Percentiles rank a stretch among this genome's conserved stretches.
Evolutionary conservation across 164 flowering plant genomes (phyloP).

Genomic region (Macadamia integrifolia): DNA sequence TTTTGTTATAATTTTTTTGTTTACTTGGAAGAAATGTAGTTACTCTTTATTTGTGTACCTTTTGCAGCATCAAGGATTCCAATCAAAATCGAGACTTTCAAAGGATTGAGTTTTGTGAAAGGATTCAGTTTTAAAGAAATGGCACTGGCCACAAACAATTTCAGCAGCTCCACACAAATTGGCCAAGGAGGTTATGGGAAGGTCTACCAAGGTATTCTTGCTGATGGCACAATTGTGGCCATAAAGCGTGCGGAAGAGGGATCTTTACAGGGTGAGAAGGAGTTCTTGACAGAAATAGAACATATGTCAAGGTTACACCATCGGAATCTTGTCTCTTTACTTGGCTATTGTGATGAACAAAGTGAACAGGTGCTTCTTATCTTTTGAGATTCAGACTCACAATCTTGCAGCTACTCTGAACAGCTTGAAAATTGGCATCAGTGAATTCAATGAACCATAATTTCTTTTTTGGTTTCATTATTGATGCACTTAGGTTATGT

Average conservation of each 20-base stretch:
- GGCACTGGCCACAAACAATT: slow-evolving; percentile 52
- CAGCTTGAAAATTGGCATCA: not conserved
- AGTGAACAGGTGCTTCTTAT: slow-evolving; percentile 55
- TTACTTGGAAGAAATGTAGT: too few species aligned
- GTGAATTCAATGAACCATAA: not conserved
- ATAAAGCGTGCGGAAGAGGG: slow-evolving; percentile 71
- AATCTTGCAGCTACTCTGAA: not conserved
- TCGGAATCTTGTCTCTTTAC: slow-evolving; percentile 57
- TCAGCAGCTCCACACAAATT: slow-evolving; percentile 34
- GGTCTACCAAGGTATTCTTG: slow-evolving; percentile 55
- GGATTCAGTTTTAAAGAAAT: slow-evolving; percentile 42
- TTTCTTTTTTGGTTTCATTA: not conserved
- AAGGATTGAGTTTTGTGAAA: slow-evolving; percentile 41
- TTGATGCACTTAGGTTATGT: not conserved
- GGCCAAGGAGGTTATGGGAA: slow-evolving; percentile 84
- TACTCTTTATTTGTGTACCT: not conserved
- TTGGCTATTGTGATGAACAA: slow-evolving; percentile 74
- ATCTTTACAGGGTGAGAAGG: slow-evolving; percentile 66
- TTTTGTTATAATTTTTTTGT: too few species aligned
- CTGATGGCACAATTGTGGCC: slow-evolving; percentile 58
- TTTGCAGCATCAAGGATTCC: slow-evolving; percentile 36
- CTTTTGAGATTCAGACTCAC: not conserved
- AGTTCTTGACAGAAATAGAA: slow-evolving; percentile 64
- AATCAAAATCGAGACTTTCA: slow-evolving; percentile 52
- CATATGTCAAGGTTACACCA: slow-evolving; percentile 66